A percentile compares a stretch with the other conserved stretches of the same genome.
These are phyloP conservation scores for Bathelium albidoporum DNA, from an alignment of 495 filamentous ascomycete species.

Conservation along the genomic window DNA sequence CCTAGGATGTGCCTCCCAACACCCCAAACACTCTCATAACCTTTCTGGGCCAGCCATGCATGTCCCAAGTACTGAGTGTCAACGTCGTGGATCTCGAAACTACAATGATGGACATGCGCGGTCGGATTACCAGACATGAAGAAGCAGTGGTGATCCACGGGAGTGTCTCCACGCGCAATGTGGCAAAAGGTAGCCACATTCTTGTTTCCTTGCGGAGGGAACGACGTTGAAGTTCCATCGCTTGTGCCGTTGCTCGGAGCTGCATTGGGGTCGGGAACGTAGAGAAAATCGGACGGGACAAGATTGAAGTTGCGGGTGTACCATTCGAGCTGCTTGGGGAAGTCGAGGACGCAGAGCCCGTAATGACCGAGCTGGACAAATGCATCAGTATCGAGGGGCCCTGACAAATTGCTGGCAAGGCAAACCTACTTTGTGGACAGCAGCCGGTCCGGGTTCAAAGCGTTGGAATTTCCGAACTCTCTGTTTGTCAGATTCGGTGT, in stretches of 20 bases:
- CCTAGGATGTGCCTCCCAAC: slow-evolving; percentile 60
- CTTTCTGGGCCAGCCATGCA: slow-evolving; percentile 54
- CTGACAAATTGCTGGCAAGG: background rate
- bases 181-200: slow-evolving; percentile 55
- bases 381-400: background rate
- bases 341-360: slow-evolving; percentile 52
- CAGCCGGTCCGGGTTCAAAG: slow-evolving; percentile 48
- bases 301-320: slow-evolving; percentile 62
- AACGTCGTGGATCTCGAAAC: slow-evolving; percentile 67
- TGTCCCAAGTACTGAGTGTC: slow-evolving; percentile 67
- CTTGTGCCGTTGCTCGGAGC: slow-evolving; percentile 5
- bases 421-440: slow-evolving; percentile 48
- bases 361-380: slow-evolving; percentile 51
- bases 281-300: slow-evolving; percentile 44
- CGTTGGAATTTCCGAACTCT: slow-evolving; percentile 27
- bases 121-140: slow-evolving; percentile 48
- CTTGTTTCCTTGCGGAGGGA: slow-evolving; percentile 21
- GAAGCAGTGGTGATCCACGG: slow-evolving; percentile 64
- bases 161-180: slow-evolving; percentile 48
- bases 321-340: slow-evolving; percentile 46
- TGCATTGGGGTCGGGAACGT: slow-evolving; percentile 27
- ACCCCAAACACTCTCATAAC: slow-evolving; percentile 61
- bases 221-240: background rate
- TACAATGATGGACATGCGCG: slow-evolving; percentile 58
- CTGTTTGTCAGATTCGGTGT: slow-evolving; percentile 35